Conservation (phyloP, 306 rosid genomes). For the Cucumis melo region DNA sequence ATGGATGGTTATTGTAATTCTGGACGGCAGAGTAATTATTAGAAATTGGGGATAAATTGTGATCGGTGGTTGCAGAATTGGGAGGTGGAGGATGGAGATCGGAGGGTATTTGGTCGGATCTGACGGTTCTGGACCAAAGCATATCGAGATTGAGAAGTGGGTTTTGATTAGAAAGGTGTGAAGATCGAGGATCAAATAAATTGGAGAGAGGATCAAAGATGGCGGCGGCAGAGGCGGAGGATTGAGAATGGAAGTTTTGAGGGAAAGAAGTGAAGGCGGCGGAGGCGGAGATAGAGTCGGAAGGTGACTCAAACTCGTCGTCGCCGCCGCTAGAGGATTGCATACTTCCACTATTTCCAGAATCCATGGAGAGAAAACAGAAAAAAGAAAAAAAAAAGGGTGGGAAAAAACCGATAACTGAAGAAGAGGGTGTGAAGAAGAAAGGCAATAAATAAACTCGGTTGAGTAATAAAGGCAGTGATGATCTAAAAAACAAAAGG, state of each 20-base stretch:
- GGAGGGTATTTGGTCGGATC: slow-evolving; percentile 15
- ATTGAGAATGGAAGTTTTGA: slow-evolving; percentile 6
- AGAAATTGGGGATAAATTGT: slow-evolving; percentile 17
- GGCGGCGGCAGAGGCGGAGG: slow-evolving; percentile 3
- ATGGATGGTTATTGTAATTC: not conserved
- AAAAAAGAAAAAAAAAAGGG: not conserved
- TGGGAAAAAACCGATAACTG: not conserved
- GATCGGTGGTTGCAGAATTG: not conserved
- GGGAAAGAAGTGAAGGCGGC: slow-evolving; percentile 10
- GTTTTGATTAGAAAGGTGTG: slow-evolving; percentile 8
- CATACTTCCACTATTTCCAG: slow-evolving; percentile 76
- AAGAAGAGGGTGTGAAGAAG: not conserved
- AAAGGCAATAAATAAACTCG: slow-evolving; percentile 1
- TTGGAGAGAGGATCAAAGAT: slow-evolving; percentile 39
- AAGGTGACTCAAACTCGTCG: slow-evolving; percentile 79
- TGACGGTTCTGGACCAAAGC: slow-evolving; percentile 36
- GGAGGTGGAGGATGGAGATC: slow-evolving; percentile 22
- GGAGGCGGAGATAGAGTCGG: slow-evolving; percentile 36
- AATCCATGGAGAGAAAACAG: slow-evolving; percentile 43
- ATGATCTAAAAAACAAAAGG: slow-evolving; percentile 7
- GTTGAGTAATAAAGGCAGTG: slow-evolving; percentile 14
- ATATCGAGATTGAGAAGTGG: slow-evolving; percentile 35
- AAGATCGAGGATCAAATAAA: slow-evolving; percentile 42
- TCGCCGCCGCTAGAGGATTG: slow-evolving; percentile 91
- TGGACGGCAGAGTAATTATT: not conserved